Evolutionary conservation across 305 asterid species (phyloP).

Genomic region (Lippia alba): DNA sequence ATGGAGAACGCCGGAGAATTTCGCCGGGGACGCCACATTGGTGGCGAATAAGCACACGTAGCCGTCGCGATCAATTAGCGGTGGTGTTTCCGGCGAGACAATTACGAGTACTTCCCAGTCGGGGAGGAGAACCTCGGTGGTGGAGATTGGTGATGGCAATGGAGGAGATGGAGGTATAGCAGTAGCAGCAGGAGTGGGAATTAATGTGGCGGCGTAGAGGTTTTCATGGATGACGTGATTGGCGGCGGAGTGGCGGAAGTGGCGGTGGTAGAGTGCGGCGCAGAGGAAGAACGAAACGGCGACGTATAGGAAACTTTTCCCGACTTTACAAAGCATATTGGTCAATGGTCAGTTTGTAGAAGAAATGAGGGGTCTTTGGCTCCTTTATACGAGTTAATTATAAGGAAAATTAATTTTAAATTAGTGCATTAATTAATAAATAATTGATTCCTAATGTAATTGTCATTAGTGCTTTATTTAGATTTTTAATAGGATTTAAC

Average conservation of each 20-base stretch:
- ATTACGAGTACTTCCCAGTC: slow-evolving; percentile 83
- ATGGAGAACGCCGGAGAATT: slow-evolving; percentile 43
- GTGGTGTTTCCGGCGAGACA: slow-evolving; percentile 46
- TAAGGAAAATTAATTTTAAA: background rate
- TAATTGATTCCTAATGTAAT: background rate
- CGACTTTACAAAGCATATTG: slow-evolving; percentile 65
- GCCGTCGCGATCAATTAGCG: slow-evolving; percentile 23
- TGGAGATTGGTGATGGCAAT: slow-evolving; percentile 34
- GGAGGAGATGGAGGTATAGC: background rate
- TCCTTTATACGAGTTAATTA: slow-evolving; percentile 15
- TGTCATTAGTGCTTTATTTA: background rate
- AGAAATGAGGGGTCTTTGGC: background rate
- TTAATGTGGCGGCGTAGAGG: slow-evolving; percentile 22
- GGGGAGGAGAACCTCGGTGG: slow-evolving; percentile 64
- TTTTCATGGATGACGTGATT: slow-evolving; percentile 23
- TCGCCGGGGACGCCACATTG: slow-evolving; percentile 50
- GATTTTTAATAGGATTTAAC: too few species aligned
- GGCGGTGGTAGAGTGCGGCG: slow-evolving; percentile 55
- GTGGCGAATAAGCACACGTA: slow-evolving; percentile 56
- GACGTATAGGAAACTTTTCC: slow-evolving; percentile 55
- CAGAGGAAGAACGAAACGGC: slow-evolving; percentile 53
- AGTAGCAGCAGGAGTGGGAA: slow-evolving; percentile 5
- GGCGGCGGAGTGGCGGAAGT: slow-evolving; percentile 22
- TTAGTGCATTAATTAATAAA: background rate
- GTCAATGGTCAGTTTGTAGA: slow-evolving; percentile 1